Conservation (phyloP, 345 rosid species). For the Salix purpurea region DNA sequence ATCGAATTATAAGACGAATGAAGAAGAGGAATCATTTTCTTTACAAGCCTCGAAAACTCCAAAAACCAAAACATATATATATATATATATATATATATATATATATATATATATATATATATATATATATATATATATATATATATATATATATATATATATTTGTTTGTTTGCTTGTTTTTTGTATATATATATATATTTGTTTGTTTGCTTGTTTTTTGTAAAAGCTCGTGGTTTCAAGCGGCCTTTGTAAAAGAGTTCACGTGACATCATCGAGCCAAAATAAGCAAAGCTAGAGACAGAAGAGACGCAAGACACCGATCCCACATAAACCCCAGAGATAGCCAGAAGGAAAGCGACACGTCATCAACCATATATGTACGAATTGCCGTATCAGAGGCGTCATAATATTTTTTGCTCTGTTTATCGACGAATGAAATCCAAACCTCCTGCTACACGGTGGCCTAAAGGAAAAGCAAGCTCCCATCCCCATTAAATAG, state of each 20-base stretch:
- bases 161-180: too few species aligned
- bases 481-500: background rate
- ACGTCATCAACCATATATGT: slow-evolving; percentile 18
- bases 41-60: too few species aligned
- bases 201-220: too few species aligned
- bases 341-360: slow-evolving; percentile 13
- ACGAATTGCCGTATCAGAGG: slow-evolving; percentile 23
- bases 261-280: slow-evolving; percentile 6
- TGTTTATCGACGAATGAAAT: slow-evolving; percentile 11
- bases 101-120: too few species aligned
- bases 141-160: too few species aligned
- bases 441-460: slow-evolving; percentile 9
- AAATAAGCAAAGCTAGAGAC: background rate
- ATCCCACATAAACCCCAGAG: slow-evolving; percentile 2
- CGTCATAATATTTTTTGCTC: slow-evolving; percentile 15
- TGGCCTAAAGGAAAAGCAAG: background rate
- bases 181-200: too few species aligned
- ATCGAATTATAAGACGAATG: too few species aligned
- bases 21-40: too few species aligned
- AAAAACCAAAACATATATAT: too few species aligned
- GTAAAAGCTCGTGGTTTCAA: too few species aligned
- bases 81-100: too few species aligned
- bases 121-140: too few species aligned
- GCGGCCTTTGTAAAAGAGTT: background rate
- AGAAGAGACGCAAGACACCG: background rate